These are phyloP conservation scores for Paspalum vaginatum DNA, from an alignment of 176 grass and related monocot species.

Conservation along the genomic window DNA sequence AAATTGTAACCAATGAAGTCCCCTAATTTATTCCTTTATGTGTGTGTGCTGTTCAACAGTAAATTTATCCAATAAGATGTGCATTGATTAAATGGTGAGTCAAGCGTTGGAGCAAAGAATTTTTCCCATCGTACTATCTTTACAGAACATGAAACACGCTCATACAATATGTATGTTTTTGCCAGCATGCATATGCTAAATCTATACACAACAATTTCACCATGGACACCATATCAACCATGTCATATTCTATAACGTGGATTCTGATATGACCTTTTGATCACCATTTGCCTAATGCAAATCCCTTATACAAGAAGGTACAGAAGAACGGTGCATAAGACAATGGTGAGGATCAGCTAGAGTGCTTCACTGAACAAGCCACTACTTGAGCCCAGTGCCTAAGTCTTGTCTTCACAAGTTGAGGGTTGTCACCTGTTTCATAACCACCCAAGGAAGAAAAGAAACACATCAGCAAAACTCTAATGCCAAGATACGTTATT, in stretches of 20 bases:
- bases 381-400: slow-evolving; percentile 65
- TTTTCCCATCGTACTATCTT: background rate
- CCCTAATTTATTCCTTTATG: no score
- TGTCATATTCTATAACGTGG: slow-evolving; percentile 7
- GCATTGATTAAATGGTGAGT: no score
- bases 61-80: no score
- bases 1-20: no score
- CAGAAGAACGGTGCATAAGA: background rate
- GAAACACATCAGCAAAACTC: background rate
- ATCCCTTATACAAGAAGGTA: slow-evolving; percentile 1
- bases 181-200: slow-evolving; percentile 38
- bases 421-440: slow-evolving; percentile 48
- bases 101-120: no score
- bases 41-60: no score
- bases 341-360: slow-evolving; percentile 14
- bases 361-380: slow-evolving; percentile 59
- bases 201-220: slow-evolving; percentile 36
- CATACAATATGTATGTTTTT: slow-evolving; percentile 24
- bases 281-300: background rate
- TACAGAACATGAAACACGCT: background rate
- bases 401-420: slow-evolving; percentile 56
- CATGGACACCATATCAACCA: slow-evolving; percentile 31
- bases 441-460: background rate
- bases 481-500: background rate
- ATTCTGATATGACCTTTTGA: background rate